Evolutionary conservation across 202 grass and related monocot species (phyloP), one percentile per base, ranked within the genome.

Genomic region (Elaeis oleifera): DNA sequence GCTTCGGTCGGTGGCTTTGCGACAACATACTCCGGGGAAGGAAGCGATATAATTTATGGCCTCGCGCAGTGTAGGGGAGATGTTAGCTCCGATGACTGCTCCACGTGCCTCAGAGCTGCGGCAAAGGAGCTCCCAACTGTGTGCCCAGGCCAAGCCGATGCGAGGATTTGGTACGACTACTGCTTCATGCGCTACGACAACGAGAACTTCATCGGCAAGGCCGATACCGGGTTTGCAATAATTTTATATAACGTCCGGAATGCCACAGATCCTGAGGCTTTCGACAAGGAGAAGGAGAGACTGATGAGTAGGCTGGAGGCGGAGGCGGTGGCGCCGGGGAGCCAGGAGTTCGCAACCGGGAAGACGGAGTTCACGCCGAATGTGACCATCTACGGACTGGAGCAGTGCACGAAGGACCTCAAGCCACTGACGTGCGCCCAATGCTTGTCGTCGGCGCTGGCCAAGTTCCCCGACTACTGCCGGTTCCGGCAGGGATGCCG

Each of bases 31-130:
- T 77, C 68, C n/a, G 80, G 83, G 11, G 74, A 72, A 51, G 65
- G 80, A 50, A 70, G 50, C 16, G 63, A 3, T 56, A 68, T 26
- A n/a, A 75, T 90, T 31, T 95, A 87, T 74, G 90, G 90, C 57
- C 90, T 95, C 15, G 90, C 86, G 24, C 90, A 95, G 57, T 95
- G 90, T 75, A 82, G 90, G 65, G 75, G 85, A 18, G 90, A 95
- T 58, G 83, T 90, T 80, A 79, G 80, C 50, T 56, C 75, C 66
- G 39, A 72, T 25, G 78, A 87, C 68, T 95, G 86, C 72, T 63
- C 80, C 0, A 58, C 73, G 54, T 95, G 90, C 75, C 90, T 95
- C 58, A 61, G 65, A 4, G 78, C 71, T 74, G 86, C 90, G 14
- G 86, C 83, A 16, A 95, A 84, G 44, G 55, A 84, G 75, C 78